Evolutionary conservation across 345 rosid genomes (phyloP), one percentile per base, ranked within the genome.

Genomic region (Populus deltoides): DNA sequence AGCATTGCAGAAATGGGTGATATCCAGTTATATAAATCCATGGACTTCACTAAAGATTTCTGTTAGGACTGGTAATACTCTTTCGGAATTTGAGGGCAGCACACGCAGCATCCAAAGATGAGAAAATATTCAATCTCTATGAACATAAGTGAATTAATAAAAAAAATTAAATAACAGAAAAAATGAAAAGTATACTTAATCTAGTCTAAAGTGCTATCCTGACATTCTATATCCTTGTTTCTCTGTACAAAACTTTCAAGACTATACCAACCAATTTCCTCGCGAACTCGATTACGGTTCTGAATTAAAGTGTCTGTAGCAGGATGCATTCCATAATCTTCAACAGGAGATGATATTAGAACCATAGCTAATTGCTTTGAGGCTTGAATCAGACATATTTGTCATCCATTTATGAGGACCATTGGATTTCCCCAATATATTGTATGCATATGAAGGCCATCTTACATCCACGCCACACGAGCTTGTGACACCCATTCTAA

Each of bases 401-500:
- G 97, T 88, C 89, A 90, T 89, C 98, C 99, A 94, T 82, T 82
- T 93, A 49, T 78, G 85, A 72, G 98, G 91, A 22, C 92, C 89
- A 43, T 73, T 81, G 51, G 90, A 86, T 77, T 90, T 87, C 70
- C 92, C 99, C 22, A 69, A 66, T 63, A 94, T 80, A 38, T 96
- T 96, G 76, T 96, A 96, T 1, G 98, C 97, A 83, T 92, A 96
- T 1, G 95, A 91, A 77, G 97, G 90, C 99, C 97, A 96, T 65
- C 83, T 82, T 10, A 83, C 85, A 69, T 85, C 88, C 47, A 0
- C 79, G 24, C 85, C 83, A 16, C 98, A 96, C 0, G 85, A 85
- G 77, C 86, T 90, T 66, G 78, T 65, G 25, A 86, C n/a, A 6
- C 99, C 99, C 86, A 81, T 88, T 55, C 85, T 84, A 22, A 84